These are phyloP conservation scores for Aspergillus bridgeri DNA, from an alignment of 495 filamentous ascomycete species.

Conservation along the genomic window DNA sequence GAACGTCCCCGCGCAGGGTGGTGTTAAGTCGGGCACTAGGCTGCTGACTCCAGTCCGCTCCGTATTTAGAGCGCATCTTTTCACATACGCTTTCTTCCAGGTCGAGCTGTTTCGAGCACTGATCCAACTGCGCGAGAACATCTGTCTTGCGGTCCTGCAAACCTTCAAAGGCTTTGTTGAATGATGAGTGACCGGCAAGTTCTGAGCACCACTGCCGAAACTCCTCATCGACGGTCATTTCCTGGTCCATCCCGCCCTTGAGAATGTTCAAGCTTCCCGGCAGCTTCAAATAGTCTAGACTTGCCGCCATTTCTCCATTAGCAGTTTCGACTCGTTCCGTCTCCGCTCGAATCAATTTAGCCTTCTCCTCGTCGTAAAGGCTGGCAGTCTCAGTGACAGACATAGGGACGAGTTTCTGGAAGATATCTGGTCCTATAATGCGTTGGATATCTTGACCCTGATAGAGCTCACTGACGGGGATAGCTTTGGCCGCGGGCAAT, in stretches of 20 bases:
- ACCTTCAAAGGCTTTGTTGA: constrained; percentile 68
- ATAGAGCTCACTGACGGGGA: constrained; percentile 94
- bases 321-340: constrained; percentile 87
- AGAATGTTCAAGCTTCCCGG: constrained; percentile 85
- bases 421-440: constrained; percentile 96
- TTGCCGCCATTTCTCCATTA: constrained; percentile 92
- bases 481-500: constrained; percentile 94
- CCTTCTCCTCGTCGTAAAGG: constrained; percentile 97
- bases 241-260: constrained; percentile 90
- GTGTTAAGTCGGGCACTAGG: constrained; percentile 85
- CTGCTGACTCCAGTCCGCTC: constrained; percentile 93
- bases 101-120: constrained; percentile 81
- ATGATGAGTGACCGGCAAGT: constrained; percentile 77
- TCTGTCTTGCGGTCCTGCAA: constrained; percentile 72
- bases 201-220: constrained; percentile 93
- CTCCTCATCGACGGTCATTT: constrained; percentile 81
- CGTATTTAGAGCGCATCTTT: constrained; percentile 98
- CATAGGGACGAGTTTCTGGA: constrained; percentile 94
- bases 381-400: constrained; percentile 95
- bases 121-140: constrained; percentile 67
- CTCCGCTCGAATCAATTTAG: constrained; percentile 90
- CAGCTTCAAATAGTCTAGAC: constrained; percentile 87
- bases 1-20: constrained; percentile 80
- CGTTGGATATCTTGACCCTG: constrained; percentile 94
- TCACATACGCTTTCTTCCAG: constrained; percentile 98